These are phyloP conservation scores for Colletotrichum sp. DNA, from an alignment of 2,329 filamentous ascomycete genomes.

Conservation along the genomic window DNA sequence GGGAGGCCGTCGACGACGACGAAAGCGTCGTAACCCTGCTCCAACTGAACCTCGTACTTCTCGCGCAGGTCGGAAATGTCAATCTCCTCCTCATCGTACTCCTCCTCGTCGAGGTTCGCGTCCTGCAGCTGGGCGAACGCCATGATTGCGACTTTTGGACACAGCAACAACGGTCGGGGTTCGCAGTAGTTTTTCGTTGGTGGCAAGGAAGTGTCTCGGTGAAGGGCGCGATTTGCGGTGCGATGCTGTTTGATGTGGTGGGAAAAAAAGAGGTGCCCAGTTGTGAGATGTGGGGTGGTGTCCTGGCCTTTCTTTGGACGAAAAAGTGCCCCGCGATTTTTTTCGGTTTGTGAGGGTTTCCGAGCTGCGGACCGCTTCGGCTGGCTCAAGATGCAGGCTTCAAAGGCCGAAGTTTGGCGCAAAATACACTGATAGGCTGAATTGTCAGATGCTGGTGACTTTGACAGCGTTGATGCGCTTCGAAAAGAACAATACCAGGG, in stretches of 20 bases:
- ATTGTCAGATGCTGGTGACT: neutral
- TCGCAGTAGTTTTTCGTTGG: neutral
- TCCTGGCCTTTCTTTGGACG: slow-evolving; percentile 1
- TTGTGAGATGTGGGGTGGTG: slow-evolving; percentile 8
- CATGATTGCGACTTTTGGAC: slow-evolving; percentile 66
- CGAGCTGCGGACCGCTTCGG: slow-evolving; percentile 2
- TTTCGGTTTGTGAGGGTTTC: slow-evolving; percentile 15
- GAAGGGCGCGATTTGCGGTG: slow-evolving; percentile 11
- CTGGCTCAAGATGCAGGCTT: neutral
- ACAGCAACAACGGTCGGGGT: neutral
- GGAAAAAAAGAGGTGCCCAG: slow-evolving; percentile 22
- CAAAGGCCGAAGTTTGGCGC: neutral
- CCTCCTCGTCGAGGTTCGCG: slow-evolving; percentile 84
- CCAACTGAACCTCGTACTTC: slow-evolving; percentile 93
- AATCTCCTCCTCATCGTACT: slow-evolving; percentile 90
- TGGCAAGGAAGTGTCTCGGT: slow-evolving; percentile 7
- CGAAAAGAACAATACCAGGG: neutral
- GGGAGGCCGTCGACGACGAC: slow-evolving; percentile 96
- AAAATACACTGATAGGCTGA: neutral
- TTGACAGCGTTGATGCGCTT: neutral
- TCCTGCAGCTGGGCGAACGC: slow-evolving; percentile 94
- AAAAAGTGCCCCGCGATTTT: slow-evolving; percentile 23
- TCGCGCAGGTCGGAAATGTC: slow-evolving; percentile 94
- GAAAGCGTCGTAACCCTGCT: slow-evolving; percentile 95
- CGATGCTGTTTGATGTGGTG: slow-evolving; percentile 16